Evolutionary conservation across 129 eudicot genomes (phyloP).

Genomic region (Logfia minima): DNA sequence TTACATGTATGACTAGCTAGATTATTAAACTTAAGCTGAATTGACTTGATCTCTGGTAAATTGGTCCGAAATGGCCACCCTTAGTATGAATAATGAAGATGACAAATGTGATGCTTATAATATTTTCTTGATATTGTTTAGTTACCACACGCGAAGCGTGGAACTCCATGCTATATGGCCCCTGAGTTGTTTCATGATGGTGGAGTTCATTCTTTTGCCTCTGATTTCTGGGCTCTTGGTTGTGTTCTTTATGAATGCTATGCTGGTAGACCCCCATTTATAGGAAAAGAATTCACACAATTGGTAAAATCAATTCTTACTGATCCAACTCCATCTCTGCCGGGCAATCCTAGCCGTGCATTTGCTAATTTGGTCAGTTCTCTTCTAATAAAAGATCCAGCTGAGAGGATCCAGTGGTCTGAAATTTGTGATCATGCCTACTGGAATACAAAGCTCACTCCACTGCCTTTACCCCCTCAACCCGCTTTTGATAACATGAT

Average conservation of each 20-base stretch:
- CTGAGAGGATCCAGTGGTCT: constrained; percentile 90
- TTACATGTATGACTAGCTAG: neutral
- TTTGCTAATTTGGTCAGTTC: constrained; percentile 82
- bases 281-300: constrained; percentile 82
- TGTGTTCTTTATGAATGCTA: constrained; percentile 95
- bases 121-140: constrained; percentile 34
- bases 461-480: constrained; percentile 73
- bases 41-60: neutral
- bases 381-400: constrained; percentile 82
- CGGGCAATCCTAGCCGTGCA: constrained; percentile 79
- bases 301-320: constrained; percentile 74
- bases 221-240: constrained; percentile 99
- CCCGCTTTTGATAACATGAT: constrained; percentile 83
- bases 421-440: constrained; percentile 84
- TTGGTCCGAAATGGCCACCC: neutral
- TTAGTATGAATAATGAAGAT: neutral
- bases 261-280: constrained; percentile 82
- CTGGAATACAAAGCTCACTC: constrained; percentile 69
- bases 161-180: constrained; percentile 99
- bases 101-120: constrained; percentile 10
- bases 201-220: constrained; percentile 95
- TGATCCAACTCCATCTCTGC: constrained; percentile 83
- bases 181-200: constrained; percentile 97
- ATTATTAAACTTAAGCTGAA: neutral
- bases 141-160: constrained; percentile 98